These are phyloP conservation scores for Microdochium bolleyi DNA, from an alignment of 2,329 filamentous ascomycete genomes.

Conservation along the genomic window DNA sequence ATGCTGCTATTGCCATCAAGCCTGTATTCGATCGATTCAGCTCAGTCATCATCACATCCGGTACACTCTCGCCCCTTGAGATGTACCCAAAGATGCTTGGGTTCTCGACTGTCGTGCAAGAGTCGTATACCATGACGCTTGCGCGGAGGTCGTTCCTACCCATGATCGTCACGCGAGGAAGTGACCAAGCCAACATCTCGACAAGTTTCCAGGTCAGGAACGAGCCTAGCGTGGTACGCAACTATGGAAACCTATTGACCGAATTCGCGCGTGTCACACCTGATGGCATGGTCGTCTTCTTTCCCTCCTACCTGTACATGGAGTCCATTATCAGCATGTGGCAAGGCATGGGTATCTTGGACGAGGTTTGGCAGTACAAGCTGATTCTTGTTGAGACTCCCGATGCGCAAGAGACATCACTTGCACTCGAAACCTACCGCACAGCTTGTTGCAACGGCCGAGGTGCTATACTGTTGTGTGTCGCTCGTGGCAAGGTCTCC, in stretches of 20 bases:
- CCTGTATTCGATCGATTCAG: conserved; percentile 96
- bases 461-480: conserved; percentile 86
- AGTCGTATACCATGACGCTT: conserved; percentile 96
- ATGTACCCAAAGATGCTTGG: conserved; percentile 99
- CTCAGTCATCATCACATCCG: conserved; percentile 97
- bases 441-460: conserved; percentile 97
- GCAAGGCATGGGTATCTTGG: conserved; percentile 97
- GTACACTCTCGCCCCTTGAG: conserved; percentile 91
- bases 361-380: conserved; percentile 99
- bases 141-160: conserved; percentile 91
- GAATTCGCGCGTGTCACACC: conserved; percentile 96
- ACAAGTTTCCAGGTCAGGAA: conserved; percentile 94
- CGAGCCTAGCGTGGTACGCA: conserved; percentile 92
- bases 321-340: conserved; percentile 98
- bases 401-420: conserved; percentile 91
- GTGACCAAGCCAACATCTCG: conserved; percentile 86
- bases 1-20: conserved; percentile 95
- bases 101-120: conserved; percentile 85
- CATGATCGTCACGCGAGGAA: conserved; percentile 94
- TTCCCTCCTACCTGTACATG: conserved; percentile 98
- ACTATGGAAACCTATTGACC: conserved; percentile 87
- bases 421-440: conserved; percentile 92
- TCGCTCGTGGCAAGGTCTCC: conserved; percentile 92
- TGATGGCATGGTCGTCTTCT: conserved; percentile 98
- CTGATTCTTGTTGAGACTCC: conserved; percentile 96